These are phyloP conservation scores for Pyricularia pennisetigena DNA, from an alignment of 2,329 filamentous ascomycete species.

Conservation along the genomic window DNA sequence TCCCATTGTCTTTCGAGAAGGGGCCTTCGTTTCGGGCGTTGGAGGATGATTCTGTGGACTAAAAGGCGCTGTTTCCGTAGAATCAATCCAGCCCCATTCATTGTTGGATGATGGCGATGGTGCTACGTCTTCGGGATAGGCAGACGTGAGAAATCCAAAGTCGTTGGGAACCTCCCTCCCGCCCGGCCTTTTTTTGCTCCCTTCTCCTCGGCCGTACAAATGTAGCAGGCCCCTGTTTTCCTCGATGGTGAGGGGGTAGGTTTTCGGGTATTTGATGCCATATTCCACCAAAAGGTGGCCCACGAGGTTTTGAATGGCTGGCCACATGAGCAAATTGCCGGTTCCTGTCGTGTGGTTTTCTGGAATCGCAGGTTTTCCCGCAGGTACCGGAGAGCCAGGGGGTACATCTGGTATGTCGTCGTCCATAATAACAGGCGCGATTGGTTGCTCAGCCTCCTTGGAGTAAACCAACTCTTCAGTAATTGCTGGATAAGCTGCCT, in stretches of 20 bases:
- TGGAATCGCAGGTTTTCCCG: conserved; percentile 61
- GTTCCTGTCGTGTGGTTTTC: conserved; percentile 86
- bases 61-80: conserved; percentile 25
- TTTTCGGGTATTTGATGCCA: conserved; percentile 46
- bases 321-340: conserved; percentile 68
- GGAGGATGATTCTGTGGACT: conserved; percentile 14
- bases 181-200: conserved; percentile 46
- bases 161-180: conserved; percentile 30
- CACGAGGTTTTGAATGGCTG: conserved; percentile 56
- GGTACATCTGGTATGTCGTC: conserved; percentile 27
- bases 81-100: conserved; percentile 50
- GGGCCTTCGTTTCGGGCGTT: conserved; percentile 24
- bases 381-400: conserved; percentile 39
- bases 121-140: conserved; percentile 22
- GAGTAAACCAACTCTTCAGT: not conserved
- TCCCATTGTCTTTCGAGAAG: conserved; percentile 23
- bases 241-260: conserved; percentile 71
- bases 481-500: not conserved
- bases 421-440: not conserved
- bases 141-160: conserved; percentile 18
- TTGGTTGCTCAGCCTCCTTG: not conserved
- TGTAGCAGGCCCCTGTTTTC: conserved; percentile 64
- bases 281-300: conserved; percentile 34
- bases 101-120: conserved; percentile 42
- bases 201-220: conserved; percentile 72